These are phyloP conservation scores for Grosmannia huntii DNA, from an alignment of 2,329 filamentous ascomycete species.

Conservation along the genomic window DNA sequence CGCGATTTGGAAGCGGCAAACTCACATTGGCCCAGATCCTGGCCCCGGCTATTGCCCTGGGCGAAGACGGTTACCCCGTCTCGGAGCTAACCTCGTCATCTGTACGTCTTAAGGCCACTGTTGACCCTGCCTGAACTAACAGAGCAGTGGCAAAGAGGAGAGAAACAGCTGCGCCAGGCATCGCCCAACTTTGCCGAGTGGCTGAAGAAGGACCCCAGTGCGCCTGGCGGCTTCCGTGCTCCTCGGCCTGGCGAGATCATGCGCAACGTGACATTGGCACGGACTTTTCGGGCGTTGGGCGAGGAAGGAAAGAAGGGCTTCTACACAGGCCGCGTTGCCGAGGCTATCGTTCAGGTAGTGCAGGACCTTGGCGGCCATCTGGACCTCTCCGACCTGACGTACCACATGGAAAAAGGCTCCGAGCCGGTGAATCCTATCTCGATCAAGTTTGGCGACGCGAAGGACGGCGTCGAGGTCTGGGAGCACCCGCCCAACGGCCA, in stretches of 20 bases:
- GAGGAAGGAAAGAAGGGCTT: slow-evolving; percentile 80
- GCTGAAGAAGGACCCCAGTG: slow-evolving; percentile 62
- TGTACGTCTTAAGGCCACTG: slow-evolving; percentile 32
- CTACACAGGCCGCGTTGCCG: slow-evolving; percentile 73
- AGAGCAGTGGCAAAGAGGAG: slow-evolving; percentile 58
- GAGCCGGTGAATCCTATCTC: slow-evolving; percentile 80
- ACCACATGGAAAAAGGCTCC: slow-evolving; percentile 54
- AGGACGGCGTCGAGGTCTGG: slow-evolving; percentile 66
- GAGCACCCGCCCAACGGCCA: slow-evolving; percentile 96
- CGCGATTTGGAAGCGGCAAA: slow-evolving; percentile 81
- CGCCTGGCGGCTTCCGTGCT: slow-evolving; percentile 56
- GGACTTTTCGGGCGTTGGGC: slow-evolving; percentile 69
- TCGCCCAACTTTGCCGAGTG: slow-evolving; percentile 83
- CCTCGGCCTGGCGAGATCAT: slow-evolving; percentile 78
- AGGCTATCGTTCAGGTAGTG: slow-evolving; percentile 68
- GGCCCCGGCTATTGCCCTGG: slow-evolving; percentile 69
- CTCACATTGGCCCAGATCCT: slow-evolving; percentile 66
- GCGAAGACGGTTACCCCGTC: slow-evolving; percentile 81
- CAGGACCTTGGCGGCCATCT: slow-evolving; percentile 65
- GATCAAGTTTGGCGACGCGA: slow-evolving; percentile 45
- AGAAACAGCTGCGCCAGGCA: slow-evolving; percentile 51
- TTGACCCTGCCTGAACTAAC: neutral
- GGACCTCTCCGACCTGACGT: slow-evolving; percentile 64
- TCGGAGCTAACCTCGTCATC: slow-evolving; percentile 60
- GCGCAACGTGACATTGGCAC: slow-evolving; percentile 68